Conservation (phyloP, 805 yeast genomes). For the Limtongia smithiae region DNA sequence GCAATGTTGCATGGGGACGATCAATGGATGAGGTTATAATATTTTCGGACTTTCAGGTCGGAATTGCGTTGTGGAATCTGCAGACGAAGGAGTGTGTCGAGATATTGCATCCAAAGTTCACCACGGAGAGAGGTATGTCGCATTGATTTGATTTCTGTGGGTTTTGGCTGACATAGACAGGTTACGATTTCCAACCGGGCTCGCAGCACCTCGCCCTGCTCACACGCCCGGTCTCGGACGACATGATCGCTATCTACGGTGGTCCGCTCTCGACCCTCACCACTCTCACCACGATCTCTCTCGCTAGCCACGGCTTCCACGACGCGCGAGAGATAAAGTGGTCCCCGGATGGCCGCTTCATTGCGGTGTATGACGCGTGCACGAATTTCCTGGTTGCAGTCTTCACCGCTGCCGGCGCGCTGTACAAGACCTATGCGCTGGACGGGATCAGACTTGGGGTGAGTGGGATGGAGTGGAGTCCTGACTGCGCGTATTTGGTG, state of each 20-base stretch:
- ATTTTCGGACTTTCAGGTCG: constrained; percentile 24
- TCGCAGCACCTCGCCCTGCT: constrained; percentile 20
- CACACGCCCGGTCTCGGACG: constrained; percentile 24
- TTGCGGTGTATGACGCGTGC: constrained; percentile 21
- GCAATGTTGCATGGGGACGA: constrained; percentile 22
- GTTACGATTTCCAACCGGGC: constrained; percentile 22
- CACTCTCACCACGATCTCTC: constrained; percentile 1
- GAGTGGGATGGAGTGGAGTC: constrained; percentile 24
- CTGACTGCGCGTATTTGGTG: constrained; percentile 15
- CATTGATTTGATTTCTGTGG: not conserved
- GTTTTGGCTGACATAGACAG: not conserved
- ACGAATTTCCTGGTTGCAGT: constrained; percentile 20
- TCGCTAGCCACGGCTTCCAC: constrained; percentile 9
- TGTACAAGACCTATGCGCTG: constrained; percentile 12
- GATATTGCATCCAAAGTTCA: constrained; percentile 17
- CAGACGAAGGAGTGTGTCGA: constrained; percentile 11
- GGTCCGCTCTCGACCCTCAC: constrained; percentile 6
- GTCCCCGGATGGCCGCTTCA: constrained; percentile 28
- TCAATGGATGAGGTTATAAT: constrained; percentile 24
- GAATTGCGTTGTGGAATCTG: constrained; percentile 25
- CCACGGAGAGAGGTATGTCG: not conserved
- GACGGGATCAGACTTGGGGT: constrained; percentile 18
- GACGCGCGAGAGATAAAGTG: constrained; percentile 20
- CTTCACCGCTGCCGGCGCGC: constrained; percentile 19
- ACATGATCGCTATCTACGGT: constrained; percentile 17